These are phyloP conservation scores for Talaromyces wortmannii DNA, from an alignment of 495 filamentous ascomycete genomes.

Conservation along the genomic window DNA sequence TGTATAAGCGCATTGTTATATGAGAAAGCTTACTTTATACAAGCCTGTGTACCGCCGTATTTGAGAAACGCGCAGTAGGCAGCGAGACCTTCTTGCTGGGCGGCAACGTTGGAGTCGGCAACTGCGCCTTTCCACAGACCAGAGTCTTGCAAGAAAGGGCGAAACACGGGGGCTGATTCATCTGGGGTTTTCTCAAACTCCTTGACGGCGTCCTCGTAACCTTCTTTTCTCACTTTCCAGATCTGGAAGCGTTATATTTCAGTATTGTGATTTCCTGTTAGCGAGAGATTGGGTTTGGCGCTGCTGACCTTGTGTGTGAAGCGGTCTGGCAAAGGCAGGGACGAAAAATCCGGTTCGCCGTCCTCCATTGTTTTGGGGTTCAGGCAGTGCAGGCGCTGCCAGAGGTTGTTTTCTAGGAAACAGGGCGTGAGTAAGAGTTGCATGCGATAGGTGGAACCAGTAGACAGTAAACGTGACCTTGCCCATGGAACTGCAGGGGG, in stretches of 20 bases:
- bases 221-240: conserved; percentile 96
- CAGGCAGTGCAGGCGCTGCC: conserved; percentile 22
- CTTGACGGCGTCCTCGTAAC: conserved; percentile 87
- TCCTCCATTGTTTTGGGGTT: conserved; percentile 36
- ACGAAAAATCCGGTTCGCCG: conserved; percentile 75
- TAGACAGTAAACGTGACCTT: neutral
- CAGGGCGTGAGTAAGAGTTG: conserved; percentile 15
- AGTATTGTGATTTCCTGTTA: neutral
- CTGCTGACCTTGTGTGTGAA: conserved; percentile 79
- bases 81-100: conserved; percentile 86
- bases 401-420: neutral
- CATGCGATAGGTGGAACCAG: neutral
- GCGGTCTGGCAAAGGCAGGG: conserved; percentile 72
- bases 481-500: neutral
- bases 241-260: conserved; percentile 39
- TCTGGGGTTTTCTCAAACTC: conserved; percentile 79
- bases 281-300: conserved; percentile 3
- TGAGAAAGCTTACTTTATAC: conserved; percentile 50
- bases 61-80: conserved; percentile 86
- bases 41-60: conserved; percentile 72
- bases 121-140: conserved; percentile 87
- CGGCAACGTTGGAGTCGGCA: conserved; percentile 93
- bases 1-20: neutral
- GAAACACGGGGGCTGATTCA: conserved; percentile 80
- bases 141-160: conserved; percentile 79